A percentile compares a stretch with the other conserved stretches of the same genome.
Conservation (phyloP, 495 filamentous ascomycete genomes). For the Articulospora tetracladia region DNA sequence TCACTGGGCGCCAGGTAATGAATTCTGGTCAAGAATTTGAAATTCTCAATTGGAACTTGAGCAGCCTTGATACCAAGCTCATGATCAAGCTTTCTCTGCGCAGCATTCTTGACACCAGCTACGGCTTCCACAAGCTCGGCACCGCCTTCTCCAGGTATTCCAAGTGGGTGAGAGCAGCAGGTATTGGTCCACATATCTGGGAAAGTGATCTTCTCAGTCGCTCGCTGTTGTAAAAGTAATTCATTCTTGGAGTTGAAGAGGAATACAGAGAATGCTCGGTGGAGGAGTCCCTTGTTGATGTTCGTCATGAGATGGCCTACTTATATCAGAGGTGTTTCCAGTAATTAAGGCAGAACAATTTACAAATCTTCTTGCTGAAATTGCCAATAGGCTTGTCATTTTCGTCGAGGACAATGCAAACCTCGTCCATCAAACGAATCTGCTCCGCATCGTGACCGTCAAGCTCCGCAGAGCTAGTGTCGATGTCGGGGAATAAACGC, state of each 20-base stretch:
- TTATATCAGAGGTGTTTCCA: slow-evolving; percentile 9
- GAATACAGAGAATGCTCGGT: slow-evolving; percentile 97
- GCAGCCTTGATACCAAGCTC: slow-evolving; percentile 88
- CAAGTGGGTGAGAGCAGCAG: slow-evolving; percentile 96
- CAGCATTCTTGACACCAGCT: slow-evolving; percentile 81
- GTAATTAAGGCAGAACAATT: slow-evolving; percentile 28
- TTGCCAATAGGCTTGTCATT: slow-evolving; percentile 93
- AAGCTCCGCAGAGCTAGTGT: slow-evolving; percentile 73
- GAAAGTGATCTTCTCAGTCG: slow-evolving; percentile 98
- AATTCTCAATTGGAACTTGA: slow-evolving; percentile 89
- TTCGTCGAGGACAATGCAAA: slow-evolving; percentile 94
- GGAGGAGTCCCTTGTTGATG: slow-evolving; percentile 90
- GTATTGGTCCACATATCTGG: slow-evolving; percentile 99
- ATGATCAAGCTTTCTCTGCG: slow-evolving; percentile 87
- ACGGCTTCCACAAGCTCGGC: slow-evolving; percentile 75
- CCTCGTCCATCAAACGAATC: slow-evolving; percentile 96
- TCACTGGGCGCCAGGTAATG: slow-evolving; percentile 98
- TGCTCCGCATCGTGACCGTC: slow-evolving; percentile 96
- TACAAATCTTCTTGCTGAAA: slow-evolving; percentile 97
- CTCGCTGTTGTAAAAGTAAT: slow-evolving; percentile 91
- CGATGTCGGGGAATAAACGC: slow-evolving; percentile 90
- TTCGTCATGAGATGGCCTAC: slow-evolving; percentile 97
- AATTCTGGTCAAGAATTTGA: slow-evolving; percentile 92
- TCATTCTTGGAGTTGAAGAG: slow-evolving; percentile 90
- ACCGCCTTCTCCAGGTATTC: slow-evolving; percentile 87